A percentile compares a stretch with the other conserved stretches of the same genome.
Conservation (phyloP, 352 stramenopile genomes). For the Detonula confervacea region DNA sequence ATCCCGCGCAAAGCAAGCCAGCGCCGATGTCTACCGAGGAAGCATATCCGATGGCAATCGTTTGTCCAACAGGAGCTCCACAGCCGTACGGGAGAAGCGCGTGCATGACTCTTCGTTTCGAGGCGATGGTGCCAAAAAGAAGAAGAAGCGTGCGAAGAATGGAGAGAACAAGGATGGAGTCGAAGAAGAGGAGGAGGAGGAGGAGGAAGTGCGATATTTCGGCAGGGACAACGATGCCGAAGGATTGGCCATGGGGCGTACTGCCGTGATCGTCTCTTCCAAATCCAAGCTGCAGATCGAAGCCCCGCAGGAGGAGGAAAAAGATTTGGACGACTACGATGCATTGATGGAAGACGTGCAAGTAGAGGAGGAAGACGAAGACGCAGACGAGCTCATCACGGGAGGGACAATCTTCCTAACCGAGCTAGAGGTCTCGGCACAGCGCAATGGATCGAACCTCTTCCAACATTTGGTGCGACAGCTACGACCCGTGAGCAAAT, state of each 20-base stretch:
- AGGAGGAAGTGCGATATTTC: slow-evolving; percentile 44
- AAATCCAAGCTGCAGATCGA: slow-evolving; percentile 37
- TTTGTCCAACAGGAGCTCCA: slow-evolving; percentile 53
- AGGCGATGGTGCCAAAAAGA: slow-evolving; percentile 23
- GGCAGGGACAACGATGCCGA: slow-evolving; percentile 52
- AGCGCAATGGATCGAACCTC: slow-evolving; percentile 82
- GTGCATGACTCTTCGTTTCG: slow-evolving; percentile 65
- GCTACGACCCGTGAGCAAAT: slow-evolving; percentile 74
- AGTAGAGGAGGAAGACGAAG: slow-evolving; percentile 48
- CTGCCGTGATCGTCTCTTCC: slow-evolving; percentile 55
- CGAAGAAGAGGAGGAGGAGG: slow-evolving; percentile 22
- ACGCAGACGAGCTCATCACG: slow-evolving; percentile 40
- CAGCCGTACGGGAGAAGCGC: slow-evolving; percentile 69
- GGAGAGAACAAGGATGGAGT: slow-evolving; percentile 17
- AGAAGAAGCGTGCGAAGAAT: slow-evolving; percentile 24
- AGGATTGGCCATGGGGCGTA: slow-evolving; percentile 52
- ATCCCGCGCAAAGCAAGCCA: slow-evolving; percentile 73
- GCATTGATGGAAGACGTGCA: slow-evolving; percentile 10
- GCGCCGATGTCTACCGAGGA: slow-evolving; percentile 82
- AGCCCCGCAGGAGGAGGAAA: neutral
- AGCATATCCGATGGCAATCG: slow-evolving; percentile 62
- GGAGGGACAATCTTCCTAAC: slow-evolving; percentile 69
- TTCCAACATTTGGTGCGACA: slow-evolving; percentile 75
- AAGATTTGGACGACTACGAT: neutral
- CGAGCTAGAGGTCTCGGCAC: slow-evolving; percentile 78